A percentile compares a stretch with the other conserved stretches of the same genome.
Conservation (phyloP, 2,329 filamentous ascomycete species). For the Ilyonectria destructans region DNA sequence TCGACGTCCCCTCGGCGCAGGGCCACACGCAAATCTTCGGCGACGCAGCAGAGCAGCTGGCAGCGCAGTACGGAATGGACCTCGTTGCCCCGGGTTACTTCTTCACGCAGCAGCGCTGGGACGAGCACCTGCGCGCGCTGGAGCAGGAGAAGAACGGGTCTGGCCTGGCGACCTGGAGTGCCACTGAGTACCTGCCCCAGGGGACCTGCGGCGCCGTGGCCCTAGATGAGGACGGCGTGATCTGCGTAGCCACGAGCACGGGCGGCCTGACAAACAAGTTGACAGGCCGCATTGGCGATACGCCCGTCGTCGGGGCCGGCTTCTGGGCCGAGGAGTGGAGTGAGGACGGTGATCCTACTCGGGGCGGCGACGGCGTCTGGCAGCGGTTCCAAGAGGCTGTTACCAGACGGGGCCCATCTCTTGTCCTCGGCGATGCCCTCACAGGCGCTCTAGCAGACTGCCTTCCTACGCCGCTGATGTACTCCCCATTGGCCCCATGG, state of each 20-base stretch:
- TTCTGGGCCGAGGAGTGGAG: slow-evolving; percentile 93
- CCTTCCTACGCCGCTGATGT: slow-evolving; percentile 66
- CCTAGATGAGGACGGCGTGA: slow-evolving; percentile 81
- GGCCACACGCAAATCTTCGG: slow-evolving; percentile 82
- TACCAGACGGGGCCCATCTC: slow-evolving; percentile 28
- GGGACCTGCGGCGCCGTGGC: slow-evolving; percentile 90
- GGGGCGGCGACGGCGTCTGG: slow-evolving; percentile 27
- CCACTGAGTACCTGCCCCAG: slow-evolving; percentile 80
- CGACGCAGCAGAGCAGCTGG: slow-evolving; percentile 78
- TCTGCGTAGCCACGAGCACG: slow-evolving; percentile 79
- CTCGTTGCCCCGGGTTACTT: slow-evolving; percentile 81
- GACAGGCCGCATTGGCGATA: slow-evolving; percentile 88
- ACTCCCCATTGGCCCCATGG: slow-evolving; percentile 51
- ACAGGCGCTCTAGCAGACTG: slow-evolving; percentile 72
- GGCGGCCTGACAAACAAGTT: slow-evolving; percentile 93
- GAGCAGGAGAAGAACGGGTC: slow-evolving; percentile 63
- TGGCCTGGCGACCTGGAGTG: slow-evolving; percentile 69
- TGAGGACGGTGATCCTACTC: slow-evolving; percentile 61
- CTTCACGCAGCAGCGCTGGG: slow-evolving; percentile 84
- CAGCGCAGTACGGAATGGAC: slow-evolving; percentile 78
- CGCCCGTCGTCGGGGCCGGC: slow-evolving; percentile 85
- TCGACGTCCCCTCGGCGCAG: slow-evolving; percentile 71
- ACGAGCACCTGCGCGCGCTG: slow-evolving; percentile 79
- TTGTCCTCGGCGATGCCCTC: slow-evolving; percentile 57
- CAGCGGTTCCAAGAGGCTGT: slow-evolving; percentile 33